Evolutionary conservation across 352 stramenopile genomes (phyloP), one percentile per base, ranked within the genome.

Genomic region (Phytophthora quininea): DNA sequence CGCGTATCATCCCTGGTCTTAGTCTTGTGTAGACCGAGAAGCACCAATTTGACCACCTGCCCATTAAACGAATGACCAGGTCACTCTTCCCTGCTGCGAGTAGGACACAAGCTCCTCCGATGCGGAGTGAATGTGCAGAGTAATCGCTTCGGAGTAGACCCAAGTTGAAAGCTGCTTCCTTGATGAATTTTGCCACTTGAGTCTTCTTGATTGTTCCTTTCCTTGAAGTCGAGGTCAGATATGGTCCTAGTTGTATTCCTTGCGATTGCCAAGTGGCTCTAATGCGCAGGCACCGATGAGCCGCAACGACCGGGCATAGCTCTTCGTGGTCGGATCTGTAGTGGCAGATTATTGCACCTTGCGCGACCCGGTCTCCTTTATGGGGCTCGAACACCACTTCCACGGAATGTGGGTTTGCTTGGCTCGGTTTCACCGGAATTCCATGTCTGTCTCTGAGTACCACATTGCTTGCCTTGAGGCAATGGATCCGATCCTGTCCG

Each of bases 1-100:
- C 71, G 9, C 58, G 57, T 14, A 74, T n/a, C 64, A 69, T 71
- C 0, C 61, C 70, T 0, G 61, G 61, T 37, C 35, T 6, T 29
- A 78, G 58, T 40, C 61, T 35, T 11, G 64, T 70, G 53, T 73
- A 77, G 0, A 77, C 69, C 4, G 54, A 46, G 45, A 74, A 77
- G 40, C 69, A 73, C 64, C 69, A 73, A 24, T 52, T 71, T 19
- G 64, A 65, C 57, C 69, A 68, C 12, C 64, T 67, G 33, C 58
- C 51, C 69, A 76, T 65, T 0, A 69, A 60, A 1, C 57, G 46
- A 40, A 68, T 73, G 55, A 73, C 53, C 38, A 74, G 61, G 46
- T 70, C 67, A 46, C 53, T 70, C 40, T 69, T 74, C 4, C 67
- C 61, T 10, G 64, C 55, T 32, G 56, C 62, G 7, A 72, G 63